A percentile compares a stretch with the other conserved stretches of the same genome.
Evolutionary conservation across 495 filamentous ascomycete species (phyloP).

Genomic region (Aspergillus ostianus): DNA sequence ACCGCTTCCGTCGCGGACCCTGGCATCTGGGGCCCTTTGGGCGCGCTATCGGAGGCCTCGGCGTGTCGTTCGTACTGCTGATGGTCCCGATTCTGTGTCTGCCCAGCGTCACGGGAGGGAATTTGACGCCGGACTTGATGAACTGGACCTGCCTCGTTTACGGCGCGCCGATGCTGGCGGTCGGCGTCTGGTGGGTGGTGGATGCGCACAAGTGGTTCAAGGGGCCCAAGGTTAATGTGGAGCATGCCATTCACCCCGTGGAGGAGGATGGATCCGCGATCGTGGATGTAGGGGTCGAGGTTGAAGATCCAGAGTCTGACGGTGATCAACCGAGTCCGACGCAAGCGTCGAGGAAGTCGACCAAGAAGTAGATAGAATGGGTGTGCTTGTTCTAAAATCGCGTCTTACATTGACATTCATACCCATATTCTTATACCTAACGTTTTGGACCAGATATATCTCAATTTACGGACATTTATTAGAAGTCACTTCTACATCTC

Average conservation of each 20-base stretch:
- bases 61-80: slow-evolving; percentile 61
- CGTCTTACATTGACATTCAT: too few species aligned
- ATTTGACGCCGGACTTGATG: slow-evolving; percentile 61
- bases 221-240: slow-evolving; percentile 62
- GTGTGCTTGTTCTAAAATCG: not conserved
- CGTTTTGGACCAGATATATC: not conserved
- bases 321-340: slow-evolving; percentile 6
- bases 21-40: slow-evolving; percentile 71
- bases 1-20: slow-evolving; percentile 67
- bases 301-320: not conserved
- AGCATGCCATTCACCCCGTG: slow-evolving; percentile 38
- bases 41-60: slow-evolving; percentile 58
- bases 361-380: slow-evolving; percentile 5
- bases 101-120: slow-evolving; percentile 55
- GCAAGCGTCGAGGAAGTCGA: slow-evolving; percentile 6
- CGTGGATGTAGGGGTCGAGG: slow-evolving; percentile 9
- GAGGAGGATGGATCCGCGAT: slow-evolving; percentile 9
- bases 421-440: not conserved
- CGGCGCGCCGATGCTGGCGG: slow-evolving; percentile 62
- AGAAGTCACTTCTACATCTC: not conserved
- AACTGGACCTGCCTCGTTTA: slow-evolving; percentile 79
- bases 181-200: slow-evolving; percentile 68
- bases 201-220: slow-evolving; percentile 74
- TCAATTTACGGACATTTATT: not conserved
- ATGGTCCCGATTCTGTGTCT: slow-evolving; percentile 78